Evolutionary conservation across 129 eudicot genomes (phyloP), one percentile per base, ranked within the genome.

Genomic region (Flaveria linearis): DNA sequence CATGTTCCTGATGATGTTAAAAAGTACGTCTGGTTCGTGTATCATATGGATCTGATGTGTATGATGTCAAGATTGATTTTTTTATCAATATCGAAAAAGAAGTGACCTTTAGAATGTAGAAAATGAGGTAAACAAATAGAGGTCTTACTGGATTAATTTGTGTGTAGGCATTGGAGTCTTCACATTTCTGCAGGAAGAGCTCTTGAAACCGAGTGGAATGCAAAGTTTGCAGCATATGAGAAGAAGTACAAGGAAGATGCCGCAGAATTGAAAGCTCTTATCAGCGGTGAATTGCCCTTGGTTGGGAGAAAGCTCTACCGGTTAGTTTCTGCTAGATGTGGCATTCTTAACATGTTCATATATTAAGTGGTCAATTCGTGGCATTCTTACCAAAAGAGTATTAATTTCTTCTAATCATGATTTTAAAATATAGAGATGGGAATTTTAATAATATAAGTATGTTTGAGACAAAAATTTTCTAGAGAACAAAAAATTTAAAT

Each of bases 221-320:
- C 79, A 65, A 85, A 81, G 78, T 88, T 88, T 75, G 79, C 90
- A 4, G 88, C 76, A 11, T 88, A 88, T 26, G 90, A 88, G 69
- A 85, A 81, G 69, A 83, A 78, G 73, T 85, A 88, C 74, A 61
- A 71, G 28, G 81, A 82, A 67, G 88, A 88, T 71, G 88, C 90
- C 6, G 52, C 75, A 9, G 85, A 88, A 58, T 52, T 88, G 75
- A 85, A 85, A 52, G 69, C 75, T 43, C 73, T 88, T 49, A 76
- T 69, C 7, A 72, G 39, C 2, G 92, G 92, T 42, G 89, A 71
- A 78, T 33, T 88, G 9, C 92, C 92, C 9, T 66, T 30, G 90
- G 86, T 20, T 88, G 92, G 92, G 90, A 88, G 62, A 88, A 85
- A 60, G 88, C 88, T 51, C 81, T 88, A 66, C 92, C 90, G 26